phyloP scores from a whole-genome alignment of 306 rosid species.

The Citrullus mucosospermus region DNA sequence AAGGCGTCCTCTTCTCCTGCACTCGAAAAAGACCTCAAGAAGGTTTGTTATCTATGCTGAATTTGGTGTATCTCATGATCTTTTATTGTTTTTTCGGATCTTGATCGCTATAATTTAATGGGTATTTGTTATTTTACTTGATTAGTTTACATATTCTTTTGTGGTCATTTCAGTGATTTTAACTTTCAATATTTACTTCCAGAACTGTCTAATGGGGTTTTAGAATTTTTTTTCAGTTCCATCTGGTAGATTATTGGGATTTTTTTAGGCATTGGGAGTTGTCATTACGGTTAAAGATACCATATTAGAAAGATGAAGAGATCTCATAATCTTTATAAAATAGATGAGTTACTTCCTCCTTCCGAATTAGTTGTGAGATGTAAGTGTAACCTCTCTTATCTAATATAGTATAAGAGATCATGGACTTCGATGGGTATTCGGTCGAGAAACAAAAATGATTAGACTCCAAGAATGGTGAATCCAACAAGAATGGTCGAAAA shows the following conservation, averaged over 20 bases:
- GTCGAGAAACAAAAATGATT: too few relatives aligned
- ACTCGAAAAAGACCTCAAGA: conserved; percentile 75
- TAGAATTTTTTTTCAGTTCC: not conserved
- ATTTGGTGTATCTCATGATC: not conserved
- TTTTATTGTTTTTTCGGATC: not conserved
- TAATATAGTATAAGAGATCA: too few relatives aligned
- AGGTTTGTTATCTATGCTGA: conserved; percentile 23
- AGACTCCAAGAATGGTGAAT: too few relatives aligned
- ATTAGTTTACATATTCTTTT: not conserved
- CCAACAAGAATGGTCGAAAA: too few relatives aligned
- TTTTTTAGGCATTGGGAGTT: not conserved
- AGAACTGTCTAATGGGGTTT: not conserved
- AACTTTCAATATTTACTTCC: not conserved
- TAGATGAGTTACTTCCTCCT: not conserved
- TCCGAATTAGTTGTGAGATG: too few relatives aligned
- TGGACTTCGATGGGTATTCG: too few relatives aligned
- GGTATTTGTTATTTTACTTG: not conserved
- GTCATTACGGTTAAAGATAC: too few relatives aligned
- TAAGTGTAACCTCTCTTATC: too few relatives aligned
- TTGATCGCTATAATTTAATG: not conserved
- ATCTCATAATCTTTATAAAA: too few relatives aligned
- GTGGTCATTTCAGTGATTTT: not conserved
- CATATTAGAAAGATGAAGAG: too few relatives aligned
- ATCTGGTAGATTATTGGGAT: not conserved
- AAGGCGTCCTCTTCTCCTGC: conserved; percentile 29